These are phyloP conservation scores for Sungouiozyma ichnusensis DNA, from an alignment of 805 yeast genomes.

Conservation along the genomic window DNA sequence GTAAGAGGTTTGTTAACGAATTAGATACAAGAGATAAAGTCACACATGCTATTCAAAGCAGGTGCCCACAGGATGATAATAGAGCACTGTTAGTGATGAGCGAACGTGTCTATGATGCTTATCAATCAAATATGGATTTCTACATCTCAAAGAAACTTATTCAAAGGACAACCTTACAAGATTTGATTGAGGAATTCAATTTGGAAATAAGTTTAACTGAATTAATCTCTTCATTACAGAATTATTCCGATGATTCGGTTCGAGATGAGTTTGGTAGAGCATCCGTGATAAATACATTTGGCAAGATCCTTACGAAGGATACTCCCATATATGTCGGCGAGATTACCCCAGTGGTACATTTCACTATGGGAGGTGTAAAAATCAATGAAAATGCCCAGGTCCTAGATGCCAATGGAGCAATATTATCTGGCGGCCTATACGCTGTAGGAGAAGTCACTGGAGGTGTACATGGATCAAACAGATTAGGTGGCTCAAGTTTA, in stretches of 20 bases:
- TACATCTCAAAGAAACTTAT: conserved; percentile 34
- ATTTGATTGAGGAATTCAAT: conserved; percentile 20
- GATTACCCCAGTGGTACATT: conserved; percentile 54
- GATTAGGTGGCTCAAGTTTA: conserved; percentile 50
- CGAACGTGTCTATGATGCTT: conserved; percentile 35
- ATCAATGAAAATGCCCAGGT: conserved; percentile 41
- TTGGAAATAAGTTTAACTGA: conserved; percentile 14
- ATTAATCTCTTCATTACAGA: conserved; percentile 15
- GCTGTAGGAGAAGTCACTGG: conserved; percentile 64
- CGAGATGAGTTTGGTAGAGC: conserved; percentile 31
- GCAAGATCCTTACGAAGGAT: conserved; percentile 11
- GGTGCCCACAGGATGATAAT: conserved; percentile 23
- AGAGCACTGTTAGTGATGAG: conserved; percentile 32
- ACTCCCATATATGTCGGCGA: conserved; percentile 37
- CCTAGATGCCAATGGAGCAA: conserved; percentile 22
- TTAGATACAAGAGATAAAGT: conserved; percentile 44
- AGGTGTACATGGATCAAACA: conserved; percentile 55
- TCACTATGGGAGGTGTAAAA: conserved; percentile 58
- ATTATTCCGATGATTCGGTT: conserved; percentile 14
- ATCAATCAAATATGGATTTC: conserved; percentile 42
- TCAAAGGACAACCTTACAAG: conserved; percentile 22
- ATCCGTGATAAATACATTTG: conserved; percentile 27
- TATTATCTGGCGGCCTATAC: conserved; percentile 36
- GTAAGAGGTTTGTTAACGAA: conserved; percentile 45
- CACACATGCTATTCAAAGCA: conserved; percentile 33